Conservation (phyloP, 2,329 filamentous ascomycete genomes). For the Hymenotorrendiella dingleyae region DNA sequence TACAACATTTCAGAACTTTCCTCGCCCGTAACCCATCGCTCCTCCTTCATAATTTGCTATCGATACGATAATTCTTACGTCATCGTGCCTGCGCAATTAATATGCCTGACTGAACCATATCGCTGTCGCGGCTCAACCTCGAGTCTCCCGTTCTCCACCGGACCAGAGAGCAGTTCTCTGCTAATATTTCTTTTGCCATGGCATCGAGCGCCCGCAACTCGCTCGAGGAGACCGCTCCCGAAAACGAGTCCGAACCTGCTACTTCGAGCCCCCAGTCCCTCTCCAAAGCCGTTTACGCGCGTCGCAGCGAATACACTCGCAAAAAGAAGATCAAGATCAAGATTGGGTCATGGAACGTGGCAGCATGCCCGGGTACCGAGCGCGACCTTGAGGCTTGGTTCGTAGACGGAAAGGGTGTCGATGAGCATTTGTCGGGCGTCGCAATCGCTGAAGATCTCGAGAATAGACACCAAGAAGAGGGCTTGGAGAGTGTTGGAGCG, state of each 20-base stretch:
- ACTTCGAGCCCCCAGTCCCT: constrained; percentile 50
- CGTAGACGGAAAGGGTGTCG: constrained; percentile 65
- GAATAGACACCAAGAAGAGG: constrained; percentile 28
- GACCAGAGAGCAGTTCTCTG: not conserved
- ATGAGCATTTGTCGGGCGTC: constrained; percentile 54
- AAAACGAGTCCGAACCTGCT: constrained; percentile 1
- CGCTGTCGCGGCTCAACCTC: no score
- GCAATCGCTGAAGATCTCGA: constrained; percentile 35
- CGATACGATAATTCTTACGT: constrained; percentile 5
- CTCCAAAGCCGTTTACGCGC: constrained; percentile 61
- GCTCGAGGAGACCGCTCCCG: constrained; percentile 5
- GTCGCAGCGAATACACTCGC: constrained; percentile 73
- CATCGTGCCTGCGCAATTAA: no score
- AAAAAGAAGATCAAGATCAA: constrained; percentile 75
- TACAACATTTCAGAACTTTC: no score
- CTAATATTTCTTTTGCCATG: constrained; percentile 5
- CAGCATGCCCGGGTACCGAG: constrained; percentile 75
- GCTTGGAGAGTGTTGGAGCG: constrained; percentile 39
- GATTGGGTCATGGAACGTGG: constrained; percentile 93
- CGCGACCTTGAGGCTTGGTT: constrained; percentile 90
- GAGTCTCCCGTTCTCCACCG: not conserved
- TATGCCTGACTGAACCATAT: no score
- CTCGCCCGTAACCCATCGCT: no score
- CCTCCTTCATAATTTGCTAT: no score
- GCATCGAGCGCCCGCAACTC: constrained; percentile 19